A percentile compares a stretch with the other conserved stretches of the same genome.
phyloP scores from a whole-genome alignment of 1,284 basidiomycete species.

The Chalciporus piperatoides region DNA sequence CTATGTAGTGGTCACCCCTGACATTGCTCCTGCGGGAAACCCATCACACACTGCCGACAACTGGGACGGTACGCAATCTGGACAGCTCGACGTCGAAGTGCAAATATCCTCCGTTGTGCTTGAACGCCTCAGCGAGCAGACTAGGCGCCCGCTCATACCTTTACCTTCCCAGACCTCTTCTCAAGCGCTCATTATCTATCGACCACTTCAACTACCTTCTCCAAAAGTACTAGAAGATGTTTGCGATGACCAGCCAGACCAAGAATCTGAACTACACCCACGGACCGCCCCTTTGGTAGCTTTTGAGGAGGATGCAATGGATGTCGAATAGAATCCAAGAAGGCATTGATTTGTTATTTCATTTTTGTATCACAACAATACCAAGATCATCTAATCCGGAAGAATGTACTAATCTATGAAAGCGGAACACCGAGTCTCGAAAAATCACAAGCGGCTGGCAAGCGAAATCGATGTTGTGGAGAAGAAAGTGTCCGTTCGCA shows the following conservation, averaged over 20 bases:
- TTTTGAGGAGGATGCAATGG: constrained; percentile 54
- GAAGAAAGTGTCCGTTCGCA: constrained; percentile 8
- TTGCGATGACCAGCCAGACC: not conserved
- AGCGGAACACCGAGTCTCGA: constrained; percentile 2
- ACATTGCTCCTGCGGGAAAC: not conserved
- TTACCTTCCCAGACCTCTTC: constrained; percentile 28
- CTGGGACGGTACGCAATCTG: constrained; percentile 46
- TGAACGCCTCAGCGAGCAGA: constrained; percentile 39
- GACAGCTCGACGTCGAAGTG: constrained; percentile 23
- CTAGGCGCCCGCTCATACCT: constrained; percentile 19
- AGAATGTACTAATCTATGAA: constrained; percentile 23
- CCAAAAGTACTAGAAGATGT: constrained; percentile 14
- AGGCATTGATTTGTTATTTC: constrained; percentile 5
- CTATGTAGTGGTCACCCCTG: not conserved
- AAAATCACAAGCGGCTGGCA: constrained; percentile 9
- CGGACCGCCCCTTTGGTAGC: not conserved
- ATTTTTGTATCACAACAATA: constrained; percentile 10
- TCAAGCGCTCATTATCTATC: constrained; percentile 59
- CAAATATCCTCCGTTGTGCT: constrained; percentile 44
- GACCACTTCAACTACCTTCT: constrained; percentile 37
- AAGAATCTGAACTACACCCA: not conserved
- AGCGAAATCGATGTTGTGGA: constrained; percentile 8
- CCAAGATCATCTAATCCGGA: constrained; percentile 21
- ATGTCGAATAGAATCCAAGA: constrained; percentile 41
- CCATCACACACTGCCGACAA: constrained; percentile 2